These are phyloP conservation scores for Pseudofabraea citricarpa DNA, from an alignment of 2,329 filamentous ascomycete species.

Conservation along the genomic window DNA sequence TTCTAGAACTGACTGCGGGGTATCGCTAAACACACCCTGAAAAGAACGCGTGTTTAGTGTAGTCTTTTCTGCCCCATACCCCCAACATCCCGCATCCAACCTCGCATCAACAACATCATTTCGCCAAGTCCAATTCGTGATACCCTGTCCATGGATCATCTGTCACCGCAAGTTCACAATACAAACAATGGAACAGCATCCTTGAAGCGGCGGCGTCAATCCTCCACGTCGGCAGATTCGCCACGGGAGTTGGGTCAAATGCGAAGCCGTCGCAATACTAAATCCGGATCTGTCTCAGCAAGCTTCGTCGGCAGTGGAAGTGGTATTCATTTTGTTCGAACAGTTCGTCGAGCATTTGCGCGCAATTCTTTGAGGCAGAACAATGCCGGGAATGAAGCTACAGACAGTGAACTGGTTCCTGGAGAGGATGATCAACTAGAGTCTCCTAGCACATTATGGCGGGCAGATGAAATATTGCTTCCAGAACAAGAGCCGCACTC, in stretches of 20 bases:
- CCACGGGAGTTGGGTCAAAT: slow-evolving; percentile 42
- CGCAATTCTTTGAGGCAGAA: slow-evolving; percentile 11
- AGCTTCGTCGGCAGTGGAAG: slow-evolving; percentile 54
- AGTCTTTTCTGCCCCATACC: too few species aligned
- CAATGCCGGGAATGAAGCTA: slow-evolving; percentile 20
- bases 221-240: slow-evolving; percentile 1
- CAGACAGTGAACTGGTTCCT: slow-evolving; percentile 41
- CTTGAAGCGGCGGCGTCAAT: background rate
- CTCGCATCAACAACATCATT: too few species aligned
- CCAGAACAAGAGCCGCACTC: background rate
- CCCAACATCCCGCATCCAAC: too few species aligned
- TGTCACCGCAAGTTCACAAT: too few species aligned
- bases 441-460: slow-evolving; percentile 28
- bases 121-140: too few species aligned
- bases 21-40: too few species aligned
- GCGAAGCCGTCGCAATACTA: slow-evolving; percentile 33
- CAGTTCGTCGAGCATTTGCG: slow-evolving; percentile 45
- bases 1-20: too few species aligned
- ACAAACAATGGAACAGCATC: background rate
- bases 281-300: slow-evolving; percentile 38
- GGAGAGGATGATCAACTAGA: slow-evolving; percentile 51
- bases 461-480: slow-evolving; percentile 28
- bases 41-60: too few species aligned
- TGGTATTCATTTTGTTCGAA: slow-evolving; percentile 54
- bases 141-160: slow-evolving; percentile 3